Evolutionary conservation across 371 early-diverging fungal species (phyloP).

Genomic region (Mortierella sp.): DNA sequence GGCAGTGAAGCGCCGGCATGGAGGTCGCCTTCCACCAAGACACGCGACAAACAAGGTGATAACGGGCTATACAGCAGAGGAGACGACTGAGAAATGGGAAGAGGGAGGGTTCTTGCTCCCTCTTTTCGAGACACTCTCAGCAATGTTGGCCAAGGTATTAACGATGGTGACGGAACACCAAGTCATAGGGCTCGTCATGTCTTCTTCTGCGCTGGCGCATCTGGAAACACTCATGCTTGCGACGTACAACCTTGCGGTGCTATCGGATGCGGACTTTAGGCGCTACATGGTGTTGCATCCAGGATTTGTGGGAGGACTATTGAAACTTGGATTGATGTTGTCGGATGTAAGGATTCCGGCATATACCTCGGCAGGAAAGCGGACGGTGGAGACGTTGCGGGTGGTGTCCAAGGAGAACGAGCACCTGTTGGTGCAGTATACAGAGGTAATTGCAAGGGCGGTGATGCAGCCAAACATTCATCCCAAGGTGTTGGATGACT

Average conservation of each 20-base stretch:
- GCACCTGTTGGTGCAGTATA: conserved; percentile 47
- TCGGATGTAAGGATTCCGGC: conserved; percentile 60
- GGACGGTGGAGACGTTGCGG: conserved; percentile 47
- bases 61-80: conserved; percentile 23
- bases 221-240: conserved; percentile 67
- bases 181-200: conserved; percentile 16
- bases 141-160: conserved; percentile 59
- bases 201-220: conserved; percentile 58
- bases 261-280: conserved; percentile 54
- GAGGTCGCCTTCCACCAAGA: conserved; percentile 14
- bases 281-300: conserved; percentile 54
- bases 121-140: conserved; percentile 59
- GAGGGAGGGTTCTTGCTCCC: conserved; percentile 48
- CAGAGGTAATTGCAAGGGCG: conserved; percentile 50
- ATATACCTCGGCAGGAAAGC: conserved; percentile 41
- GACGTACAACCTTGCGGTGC: conserved; percentile 61
- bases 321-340: conserved; percentile 62
- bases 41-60: neutral
- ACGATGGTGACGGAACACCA: conserved; percentile 30
- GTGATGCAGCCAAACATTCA: conserved; percentile 50
- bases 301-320: conserved; percentile 57
- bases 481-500: conserved; percentile 39
- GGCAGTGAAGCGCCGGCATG: conserved; percentile 16
- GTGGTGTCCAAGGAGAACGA: conserved; percentile 51
- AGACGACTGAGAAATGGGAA: conserved; percentile 54